Evolutionary conservation across 2,329 filamentous ascomycete species (phyloP).

Genomic region (Penicillium sp.): DNA sequence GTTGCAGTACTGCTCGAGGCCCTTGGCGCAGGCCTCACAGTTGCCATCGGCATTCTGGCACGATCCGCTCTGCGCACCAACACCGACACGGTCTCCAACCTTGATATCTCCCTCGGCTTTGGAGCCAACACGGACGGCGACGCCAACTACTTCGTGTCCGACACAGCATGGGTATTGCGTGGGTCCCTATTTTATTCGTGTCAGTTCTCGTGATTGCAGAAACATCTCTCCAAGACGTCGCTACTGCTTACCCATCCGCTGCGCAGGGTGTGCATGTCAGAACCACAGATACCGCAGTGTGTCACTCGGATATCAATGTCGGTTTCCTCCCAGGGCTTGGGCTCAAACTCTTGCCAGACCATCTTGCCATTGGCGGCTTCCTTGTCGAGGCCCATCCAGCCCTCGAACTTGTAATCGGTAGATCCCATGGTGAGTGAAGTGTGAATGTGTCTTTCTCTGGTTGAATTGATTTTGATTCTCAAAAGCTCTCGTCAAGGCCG

Average conservation of each 20-base stretch:
- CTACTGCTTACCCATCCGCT: slow-evolving; percentile 47
- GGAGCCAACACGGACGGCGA: slow-evolving; percentile 59
- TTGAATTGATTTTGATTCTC: neutral
- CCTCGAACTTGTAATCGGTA: slow-evolving; percentile 56
- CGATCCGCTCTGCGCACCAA: slow-evolving; percentile 62
- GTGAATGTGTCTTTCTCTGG: neutral
- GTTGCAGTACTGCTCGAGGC: slow-evolving; percentile 41
- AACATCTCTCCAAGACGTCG: neutral
- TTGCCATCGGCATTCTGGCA: slow-evolving; percentile 51
- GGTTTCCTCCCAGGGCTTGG: slow-evolving; percentile 66
- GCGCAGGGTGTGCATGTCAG: slow-evolving; percentile 61
- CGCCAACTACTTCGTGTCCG: slow-evolving; percentile 68
- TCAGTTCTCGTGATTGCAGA: neutral
- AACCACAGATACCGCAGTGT: slow-evolving; percentile 68
- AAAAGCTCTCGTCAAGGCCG: neutral
- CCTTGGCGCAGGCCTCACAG: slow-evolving; percentile 57
- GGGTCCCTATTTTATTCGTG: slow-evolving; percentile 29
- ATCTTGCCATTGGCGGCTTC: slow-evolving; percentile 57
- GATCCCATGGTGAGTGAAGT: slow-evolving; percentile 29
- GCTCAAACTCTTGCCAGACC: slow-evolving; percentile 60
- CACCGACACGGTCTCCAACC: slow-evolving; percentile 50
- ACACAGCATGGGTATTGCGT: slow-evolving; percentile 54
- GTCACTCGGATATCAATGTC: slow-evolving; percentile 67
- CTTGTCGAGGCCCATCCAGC: slow-evolving; percentile 59
- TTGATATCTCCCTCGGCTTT: slow-evolving; percentile 39